Base-by-base conservation (phyloP, 1,139 yeast species). In the Nadsonia starkeyi-henricii region DNA sequence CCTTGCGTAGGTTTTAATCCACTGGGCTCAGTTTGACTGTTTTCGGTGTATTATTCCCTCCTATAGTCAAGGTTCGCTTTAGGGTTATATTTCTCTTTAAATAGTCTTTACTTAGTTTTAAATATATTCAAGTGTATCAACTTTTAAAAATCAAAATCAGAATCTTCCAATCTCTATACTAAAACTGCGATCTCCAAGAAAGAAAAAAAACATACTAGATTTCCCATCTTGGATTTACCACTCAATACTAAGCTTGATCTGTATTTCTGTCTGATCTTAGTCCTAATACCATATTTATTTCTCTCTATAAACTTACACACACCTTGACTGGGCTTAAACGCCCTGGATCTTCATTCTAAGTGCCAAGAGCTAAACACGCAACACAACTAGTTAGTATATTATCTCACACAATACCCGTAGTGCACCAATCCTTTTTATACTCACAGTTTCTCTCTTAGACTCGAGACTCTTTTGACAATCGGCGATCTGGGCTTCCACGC, bases 401-500 rank as follows among this genome's bases (percentile, higher is more conserved):
- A 20, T 15, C 5, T 20, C 18, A 21, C n/a, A n/a, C n/a, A n/a
- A n/a, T n/a, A n/a, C 3, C 26, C n/a, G n/a, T n/a, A n/a, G n/a
- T n/a, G n/a, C n/a, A n/a, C n/a, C n/a, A n/a, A n/a, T n/a, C n/a
- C n/a, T n/a, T n/a, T n/a, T n/a, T 20, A 13, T 19, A 51, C 60
- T 50, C 52, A 64, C 62, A 54, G 61, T 65, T 26, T 58, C 53
- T 49, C 71, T 60, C 53, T 60, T 63, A 45, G 57, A 58, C 43
- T 63, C 67, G 42, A 62, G 46, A 45, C 57, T 57, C 46, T 56
- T 57, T 52, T 67, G 69, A 19, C 60, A 52, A 21, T 55, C 55
- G 28, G 58, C 55, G 47, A 69, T 60, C 53, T 62, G 62, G 36
- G 51, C 57, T 51, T 68, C 72, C 12, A 63, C 63, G 28, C 67